A percentile compares a stretch with the other conserved stretches of the same genome.
Evolutionary conservation across 331 rosid species (phyloP).

Genomic region (Rosa hybrid): DNA sequence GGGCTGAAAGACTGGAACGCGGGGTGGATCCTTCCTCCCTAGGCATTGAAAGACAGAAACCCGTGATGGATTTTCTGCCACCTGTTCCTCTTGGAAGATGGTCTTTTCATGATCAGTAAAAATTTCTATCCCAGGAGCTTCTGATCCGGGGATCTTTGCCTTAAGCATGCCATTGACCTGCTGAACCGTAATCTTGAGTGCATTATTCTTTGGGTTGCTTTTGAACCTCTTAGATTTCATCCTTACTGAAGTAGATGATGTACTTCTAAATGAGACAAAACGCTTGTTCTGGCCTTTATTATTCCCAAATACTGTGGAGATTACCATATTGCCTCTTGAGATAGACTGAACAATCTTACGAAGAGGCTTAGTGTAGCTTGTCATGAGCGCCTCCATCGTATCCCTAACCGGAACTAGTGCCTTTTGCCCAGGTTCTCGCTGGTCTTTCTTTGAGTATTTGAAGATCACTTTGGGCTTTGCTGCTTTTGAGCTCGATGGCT

Average conservation of each 20-base stretch:
- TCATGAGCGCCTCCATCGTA: too few species aligned
- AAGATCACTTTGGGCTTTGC: too few species aligned
- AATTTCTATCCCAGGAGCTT: background rate
- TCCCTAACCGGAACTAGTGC: too few species aligned
- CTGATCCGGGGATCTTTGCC: background rate
- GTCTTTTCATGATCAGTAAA: background rate
- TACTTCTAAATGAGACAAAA: background rate
- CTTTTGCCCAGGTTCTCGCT: too few species aligned
- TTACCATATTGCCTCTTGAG: too few species aligned
- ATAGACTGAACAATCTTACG: too few species aligned
- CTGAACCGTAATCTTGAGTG: too few species aligned
- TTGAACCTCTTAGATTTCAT: background rate
- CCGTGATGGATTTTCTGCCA: background rate
- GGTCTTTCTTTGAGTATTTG: too few species aligned
- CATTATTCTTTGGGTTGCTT: rapidly evolving
- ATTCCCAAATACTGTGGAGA: too few species aligned
- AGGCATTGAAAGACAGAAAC: background rate
- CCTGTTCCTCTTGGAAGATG: background rate
- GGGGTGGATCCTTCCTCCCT: background rate
- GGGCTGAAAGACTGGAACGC: background rate
- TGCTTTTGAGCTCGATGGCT: background rate
- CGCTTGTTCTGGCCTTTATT: too few species aligned
- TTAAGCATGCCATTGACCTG: background rate
- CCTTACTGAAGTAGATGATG: background rate
- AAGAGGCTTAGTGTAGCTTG: too few species aligned